Evolutionary conservation across 352 stramenopile genomes (phyloP), one percentile per base, ranked within the genome.

Genomic region (Pythium myriotylum): DNA sequence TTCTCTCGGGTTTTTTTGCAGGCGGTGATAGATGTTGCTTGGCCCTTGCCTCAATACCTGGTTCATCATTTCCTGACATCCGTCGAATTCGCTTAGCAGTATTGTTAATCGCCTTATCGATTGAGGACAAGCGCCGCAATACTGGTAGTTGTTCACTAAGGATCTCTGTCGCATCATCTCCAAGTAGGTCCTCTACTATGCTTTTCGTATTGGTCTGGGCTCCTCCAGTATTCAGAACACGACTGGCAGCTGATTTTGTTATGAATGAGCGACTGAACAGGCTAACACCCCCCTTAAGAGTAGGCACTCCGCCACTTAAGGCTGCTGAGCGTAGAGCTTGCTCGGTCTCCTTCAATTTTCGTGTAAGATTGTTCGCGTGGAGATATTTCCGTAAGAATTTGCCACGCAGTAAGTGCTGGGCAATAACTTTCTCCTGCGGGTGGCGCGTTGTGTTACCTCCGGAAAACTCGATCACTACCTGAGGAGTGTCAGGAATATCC

Each of bases 311-410:
- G 23, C 57, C 62, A 26, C 64, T 62, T 17, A 81, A 51, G 12
- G 70, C 67, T 0, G 77, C 76, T 2, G 48, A 68, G 27, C 70
- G 71, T 6, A 87, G 55, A 10, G 71, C 59, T 26, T 84, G 73
- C 53, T 91, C 79, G 0, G 77, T 88, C 39, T 91, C 81, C 41
- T 81, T 86, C 39, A 89, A 68, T 50, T 77, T 86, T 6, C 76
- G 76, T n/a, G 73, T 66, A 57, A 91, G 78, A 50, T 84, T 88
- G 50, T 65, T 88, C 1, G 72, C 67, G 50, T 91, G 77, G 0
- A 91, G 64, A 56, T 89, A 88, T 62, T 88, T 88, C 52, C 79
- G 77, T 20, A 91, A 58, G 39, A 88, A 81, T 7, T 80, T 70
- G n/a, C 79, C 72, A 0, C 79, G 77, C 0, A 86, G 54, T 4